phyloP scores from a whole-genome alignment of 345 rosid species.

The Syzygium grande region DNA sequence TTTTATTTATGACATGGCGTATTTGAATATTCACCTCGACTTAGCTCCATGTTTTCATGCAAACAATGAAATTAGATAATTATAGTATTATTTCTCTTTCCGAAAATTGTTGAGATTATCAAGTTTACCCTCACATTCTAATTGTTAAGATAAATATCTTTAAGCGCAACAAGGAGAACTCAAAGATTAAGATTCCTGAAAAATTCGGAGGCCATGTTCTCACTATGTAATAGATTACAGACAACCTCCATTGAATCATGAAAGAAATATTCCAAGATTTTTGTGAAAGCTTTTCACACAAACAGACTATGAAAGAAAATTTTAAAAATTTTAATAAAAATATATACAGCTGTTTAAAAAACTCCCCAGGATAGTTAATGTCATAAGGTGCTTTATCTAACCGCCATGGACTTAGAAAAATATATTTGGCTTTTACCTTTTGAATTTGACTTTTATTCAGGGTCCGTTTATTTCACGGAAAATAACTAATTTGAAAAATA shows the following conservation, averaged over 20 bases:
- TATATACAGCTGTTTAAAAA: neutral
- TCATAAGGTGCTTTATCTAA: neutral
- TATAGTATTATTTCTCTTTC: neutral
- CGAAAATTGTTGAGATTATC: neutral
- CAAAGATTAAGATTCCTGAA: neutral
- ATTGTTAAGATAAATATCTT: neutral
- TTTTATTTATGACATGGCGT: neutral
- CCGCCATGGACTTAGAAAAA: neutral
- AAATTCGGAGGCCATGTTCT: neutral
- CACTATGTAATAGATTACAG: neutral
- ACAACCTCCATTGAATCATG: neutral
- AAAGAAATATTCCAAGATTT: neutral
- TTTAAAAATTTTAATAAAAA: neutral
- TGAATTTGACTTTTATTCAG: neutral
- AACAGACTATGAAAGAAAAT: neutral
- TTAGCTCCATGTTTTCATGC: neutral
- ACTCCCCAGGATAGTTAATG: neutral
- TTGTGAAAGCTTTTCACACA: neutral
- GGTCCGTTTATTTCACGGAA: no score
- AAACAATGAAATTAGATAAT: neutral
- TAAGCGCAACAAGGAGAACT: neutral
- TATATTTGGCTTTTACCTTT: neutral
- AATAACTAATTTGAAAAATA: no score
- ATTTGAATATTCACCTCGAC: neutral
- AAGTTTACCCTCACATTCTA: neutral